These are phyloP conservation scores for Intubia oerlemansii DNA, from an alignment of 2,329 filamentous ascomycete genomes.

Conservation along the genomic window DNA sequence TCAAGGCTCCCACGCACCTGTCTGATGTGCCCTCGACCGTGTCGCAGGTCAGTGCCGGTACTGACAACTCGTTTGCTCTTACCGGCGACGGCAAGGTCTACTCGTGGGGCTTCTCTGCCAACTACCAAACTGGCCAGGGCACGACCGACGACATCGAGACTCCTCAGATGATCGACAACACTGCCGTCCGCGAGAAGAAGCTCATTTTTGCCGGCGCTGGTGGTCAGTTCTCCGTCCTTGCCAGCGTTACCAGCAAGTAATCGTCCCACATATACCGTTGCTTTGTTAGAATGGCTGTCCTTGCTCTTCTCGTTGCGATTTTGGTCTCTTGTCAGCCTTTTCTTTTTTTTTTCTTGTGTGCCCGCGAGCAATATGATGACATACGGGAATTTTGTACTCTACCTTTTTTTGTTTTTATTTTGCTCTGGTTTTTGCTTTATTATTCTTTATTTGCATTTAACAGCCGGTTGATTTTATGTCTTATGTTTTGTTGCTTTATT, in stretches of 20 bases:
- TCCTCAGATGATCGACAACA: constrained; percentile 69
- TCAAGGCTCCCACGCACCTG: constrained; percentile 42
- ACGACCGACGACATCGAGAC: constrained; percentile 58
- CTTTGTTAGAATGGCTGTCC: too few species aligned
- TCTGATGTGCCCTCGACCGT: constrained; percentile 32
- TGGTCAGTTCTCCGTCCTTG: constrained; percentile 59
- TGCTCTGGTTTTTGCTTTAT: neutral
- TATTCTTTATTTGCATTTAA: too few species aligned
- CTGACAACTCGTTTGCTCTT: constrained; percentile 55
- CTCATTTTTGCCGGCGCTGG: constrained; percentile 68
- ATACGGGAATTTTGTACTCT: neutral
- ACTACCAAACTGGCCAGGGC: constrained; percentile 63
- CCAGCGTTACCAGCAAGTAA: constrained; percentile 13
- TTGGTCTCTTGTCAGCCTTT: too few species aligned
- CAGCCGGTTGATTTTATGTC: neutral
- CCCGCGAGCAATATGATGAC: neutral
- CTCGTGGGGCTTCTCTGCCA: constrained; percentile 62
- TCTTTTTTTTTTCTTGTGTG: neutral
- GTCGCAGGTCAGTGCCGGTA: constrained; percentile 36
- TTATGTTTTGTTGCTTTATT: neutral
- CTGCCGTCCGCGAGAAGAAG: constrained; percentile 53
- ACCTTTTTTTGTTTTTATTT: neutral
- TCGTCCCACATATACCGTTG: too few species aligned
- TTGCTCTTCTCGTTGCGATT: too few species aligned
- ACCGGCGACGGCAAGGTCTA: constrained; percentile 48